Conservation (phyloP, 805 yeast genomes). For the Starmerella stellata region DNA sequence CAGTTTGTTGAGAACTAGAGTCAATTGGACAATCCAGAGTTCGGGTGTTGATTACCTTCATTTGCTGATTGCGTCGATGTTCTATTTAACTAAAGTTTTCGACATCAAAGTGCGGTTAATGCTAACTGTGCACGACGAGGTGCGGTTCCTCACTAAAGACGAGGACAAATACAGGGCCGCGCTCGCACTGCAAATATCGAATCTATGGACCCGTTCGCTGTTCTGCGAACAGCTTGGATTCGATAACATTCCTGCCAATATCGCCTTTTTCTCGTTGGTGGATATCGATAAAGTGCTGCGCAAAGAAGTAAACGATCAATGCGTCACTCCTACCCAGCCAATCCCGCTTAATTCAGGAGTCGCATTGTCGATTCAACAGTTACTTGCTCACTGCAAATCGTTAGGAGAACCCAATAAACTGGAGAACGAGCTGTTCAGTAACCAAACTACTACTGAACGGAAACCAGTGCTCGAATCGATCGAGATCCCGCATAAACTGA, state of each 20-base stretch:
- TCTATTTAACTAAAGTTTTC: constrained; percentile 50
- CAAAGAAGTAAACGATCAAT: constrained; percentile 81
- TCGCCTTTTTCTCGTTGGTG: constrained; percentile 88
- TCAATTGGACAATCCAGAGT: constrained; percentile 96
- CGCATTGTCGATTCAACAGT: constrained; percentile 39
- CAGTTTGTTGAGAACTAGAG: constrained; percentile 63
- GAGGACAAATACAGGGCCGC: constrained; percentile 63
- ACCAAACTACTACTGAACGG: neutral
- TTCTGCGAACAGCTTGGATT: constrained; percentile 86
- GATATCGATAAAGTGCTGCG: constrained; percentile 78
- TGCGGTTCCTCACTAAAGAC: constrained; percentile 58
- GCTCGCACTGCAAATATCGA: constrained; percentile 68
- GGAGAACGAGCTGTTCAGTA: neutral
- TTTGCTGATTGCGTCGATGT: constrained; percentile 68
- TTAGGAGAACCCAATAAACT: constrained; percentile 5
- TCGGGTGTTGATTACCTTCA: constrained; percentile 96
- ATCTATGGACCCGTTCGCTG: constrained; percentile 91
- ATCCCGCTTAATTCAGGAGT: constrained; percentile 61
- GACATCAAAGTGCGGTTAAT: constrained; percentile 55
- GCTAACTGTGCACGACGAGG: constrained; percentile 88
- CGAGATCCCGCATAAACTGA: neutral
- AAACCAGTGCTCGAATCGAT: neutral
- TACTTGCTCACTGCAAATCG: constrained; percentile 25
- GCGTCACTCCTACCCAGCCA: constrained; percentile 78
- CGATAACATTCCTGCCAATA: constrained; percentile 74